Evolutionary conservation across 305 asterid species (phyloP), one percentile per base, ranked within the genome.

Genomic region (Rubia balearica): DNA sequence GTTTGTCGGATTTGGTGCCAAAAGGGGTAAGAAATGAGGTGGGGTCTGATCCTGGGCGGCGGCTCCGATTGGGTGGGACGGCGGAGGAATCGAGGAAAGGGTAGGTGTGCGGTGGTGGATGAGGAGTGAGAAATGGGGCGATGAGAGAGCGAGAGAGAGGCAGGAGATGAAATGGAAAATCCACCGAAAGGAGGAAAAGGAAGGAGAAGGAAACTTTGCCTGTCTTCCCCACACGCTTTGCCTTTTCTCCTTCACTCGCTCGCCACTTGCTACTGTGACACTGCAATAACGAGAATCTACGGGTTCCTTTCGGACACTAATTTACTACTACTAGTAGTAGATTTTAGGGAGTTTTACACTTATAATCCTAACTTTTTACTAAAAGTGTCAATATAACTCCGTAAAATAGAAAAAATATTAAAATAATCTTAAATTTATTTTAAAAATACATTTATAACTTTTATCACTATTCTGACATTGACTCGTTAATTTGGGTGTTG

Each of bases 161-260:
- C 9, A 27, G 69, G 68, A 69, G 83, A 76, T 76, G 88, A 84
- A 77, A 83, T 61, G 83, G 19, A 80, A 88, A 86, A 77, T 83
- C 89, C 87, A 86, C 89, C 87, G 61, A 74, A 80, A 61, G 81
- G 76, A 61, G 80, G 81, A 81, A 62, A 53, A 53, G 59, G 59
- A 53, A 17, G 59, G 59, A 53, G 24, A 53, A 53, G 59, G 65
- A 68, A 75, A 71, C 75, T 57, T 46, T 43, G 40, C 13, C 55
- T 64, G 78, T 76, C 83, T 80, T 74, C 84, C 88, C 78, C 83
- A 85, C 81, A 65, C 71, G 9, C 22, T 61, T 17, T 9, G 38
- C 49, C 45, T 64, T 24, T 73, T 65, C 12, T 73, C 38, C 51
- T 40, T 17, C 68, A 64, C 51, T 64, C 68, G 46, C 68, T 64